These are phyloP conservation scores for Pyronema domesticum DNA, from an alignment of 495 filamentous ascomycete genomes.

Conservation along the genomic window DNA sequence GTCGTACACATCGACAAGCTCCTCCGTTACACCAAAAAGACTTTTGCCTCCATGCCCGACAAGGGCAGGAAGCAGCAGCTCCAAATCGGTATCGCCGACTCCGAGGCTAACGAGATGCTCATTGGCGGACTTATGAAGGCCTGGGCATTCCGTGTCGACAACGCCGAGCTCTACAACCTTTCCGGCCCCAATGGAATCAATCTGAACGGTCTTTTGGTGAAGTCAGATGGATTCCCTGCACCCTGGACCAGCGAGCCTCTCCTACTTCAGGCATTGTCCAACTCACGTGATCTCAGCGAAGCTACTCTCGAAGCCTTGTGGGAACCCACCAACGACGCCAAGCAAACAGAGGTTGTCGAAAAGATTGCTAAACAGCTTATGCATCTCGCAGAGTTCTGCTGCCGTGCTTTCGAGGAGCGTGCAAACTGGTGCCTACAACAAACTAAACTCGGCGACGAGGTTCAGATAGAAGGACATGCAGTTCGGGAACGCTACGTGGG, in stretches of 20 bases:
- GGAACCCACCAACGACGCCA: conserved; percentile 6
- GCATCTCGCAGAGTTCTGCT: conserved; percentile 29
- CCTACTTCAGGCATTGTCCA: conserved; percentile 16
- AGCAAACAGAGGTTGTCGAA: conserved; percentile 11
- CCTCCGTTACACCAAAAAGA: conserved; percentile 11
- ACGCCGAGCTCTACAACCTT: conserved; percentile 53
- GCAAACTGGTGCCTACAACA: conserved; percentile 37
- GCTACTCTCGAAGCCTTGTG: conserved; percentile 10
- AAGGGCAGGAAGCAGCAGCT: conserved; percentile 17
- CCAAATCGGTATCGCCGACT: conserved; percentile 13
- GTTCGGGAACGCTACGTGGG: conserved; percentile 34
- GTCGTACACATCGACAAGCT: conserved; percentile 12
- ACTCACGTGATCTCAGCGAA: conserved; percentile 12
- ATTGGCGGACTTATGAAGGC: conserved; percentile 52
- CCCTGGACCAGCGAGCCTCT: conserved; percentile 20
- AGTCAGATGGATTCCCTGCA: conserved; percentile 10
- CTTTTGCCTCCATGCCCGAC: conserved; percentile 8
- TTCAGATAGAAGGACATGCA: conserved; percentile 29
- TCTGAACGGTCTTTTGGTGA: conserved; percentile 46
- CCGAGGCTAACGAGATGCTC: conserved; percentile 64
- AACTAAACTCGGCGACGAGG: conserved; percentile 31
- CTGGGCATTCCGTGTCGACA: conserved; percentile 50
- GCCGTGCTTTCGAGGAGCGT: conserved; percentile 44
- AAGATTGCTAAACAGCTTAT: conserved; percentile 15
- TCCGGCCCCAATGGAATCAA: conserved; percentile 34